Evolutionary conservation across 140 eudicot genomes (phyloP), one percentile per base, ranked within the genome.

Genomic region (Bidens hawaiensis): DNA sequence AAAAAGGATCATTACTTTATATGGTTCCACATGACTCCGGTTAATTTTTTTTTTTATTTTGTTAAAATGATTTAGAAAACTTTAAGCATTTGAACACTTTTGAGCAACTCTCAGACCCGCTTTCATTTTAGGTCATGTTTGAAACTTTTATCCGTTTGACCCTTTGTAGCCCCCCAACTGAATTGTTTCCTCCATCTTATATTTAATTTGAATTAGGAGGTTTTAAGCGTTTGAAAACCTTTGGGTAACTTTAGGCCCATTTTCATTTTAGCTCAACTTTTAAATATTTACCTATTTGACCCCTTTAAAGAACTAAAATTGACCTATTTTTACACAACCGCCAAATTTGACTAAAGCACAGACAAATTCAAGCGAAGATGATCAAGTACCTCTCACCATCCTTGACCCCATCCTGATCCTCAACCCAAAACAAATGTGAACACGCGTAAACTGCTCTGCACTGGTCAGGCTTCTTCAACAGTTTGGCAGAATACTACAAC

Each of bases 381-480:
- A 34, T 53, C 47, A 51, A 62, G 38, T 56, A 93, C 99, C 99
- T 93, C 66, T 93, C 97, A 12, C 97, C 99, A 81, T 93, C 99
- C 82, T 89, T 88, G 90, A 85, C 75, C 33, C 78, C 85, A 38
- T 93, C 95, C 41, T 85, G 90, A 49, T 85, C 99, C 31, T 93
- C 99, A 24, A 79, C 89, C 99, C 99, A 93, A 71, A 93, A 93
- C 54, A 93, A 88, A 72, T 93, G 99, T 48, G 99, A 83, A 66
- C 99, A 93, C n/a, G 99, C 90, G 65, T 93, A 93, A 55, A 93
- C 99, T 42, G 99, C 99, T 81, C 95, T 81, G 76, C 99, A 93
- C 68, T 93, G 99, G 71, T 93, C 99, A 23, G 95, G 90, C 78
- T 93, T 93, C 83, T 93, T 93, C 88, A 93, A 83, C 43, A 93